A percentile compares a stretch with the other conserved stretches of the same genome.
These are phyloP conservation scores for Labyrinthula sp. DNA, from an alignment of 352 stramenopile genomes.

Conservation along the genomic window DNA sequence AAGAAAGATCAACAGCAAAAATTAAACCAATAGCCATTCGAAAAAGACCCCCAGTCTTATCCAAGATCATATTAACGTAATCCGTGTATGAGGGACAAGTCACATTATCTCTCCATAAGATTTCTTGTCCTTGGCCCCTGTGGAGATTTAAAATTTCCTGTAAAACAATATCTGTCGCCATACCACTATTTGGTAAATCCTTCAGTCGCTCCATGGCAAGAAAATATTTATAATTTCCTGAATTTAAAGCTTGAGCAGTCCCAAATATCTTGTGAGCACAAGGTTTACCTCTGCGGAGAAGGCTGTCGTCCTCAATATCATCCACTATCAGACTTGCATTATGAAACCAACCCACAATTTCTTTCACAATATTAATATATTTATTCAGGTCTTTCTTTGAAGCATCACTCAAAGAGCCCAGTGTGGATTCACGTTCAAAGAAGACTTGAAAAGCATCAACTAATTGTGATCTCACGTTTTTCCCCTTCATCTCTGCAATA, in stretches of 20 bases:
- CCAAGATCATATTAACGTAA: slow-evolving; percentile 76
- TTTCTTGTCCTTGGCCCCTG: slow-evolving; percentile 78
- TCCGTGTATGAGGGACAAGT: slow-evolving; percentile 65
- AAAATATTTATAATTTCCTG: slow-evolving; percentile 92
- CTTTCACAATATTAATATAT: slow-evolving; percentile 53
- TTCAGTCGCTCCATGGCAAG: slow-evolving; percentile 73
- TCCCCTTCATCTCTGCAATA: slow-evolving; percentile 54
- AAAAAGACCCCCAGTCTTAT: slow-evolving; percentile 91
- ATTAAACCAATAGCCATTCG: slow-evolving; percentile 79
- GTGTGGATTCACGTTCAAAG: slow-evolving; percentile 32
- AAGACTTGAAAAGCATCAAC: slow-evolving; percentile 64
- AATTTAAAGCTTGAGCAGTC: slow-evolving; percentile 83
- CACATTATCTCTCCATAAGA: slow-evolving; percentile 70
- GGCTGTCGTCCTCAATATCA: slow-evolving; percentile 92
- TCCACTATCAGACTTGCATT: slow-evolving; percentile 85
- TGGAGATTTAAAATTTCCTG: slow-evolving; percentile 79
- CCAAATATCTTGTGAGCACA: slow-evolving; percentile 87
- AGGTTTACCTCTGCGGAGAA: slow-evolving; percentile 65
- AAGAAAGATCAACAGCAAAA: no score
- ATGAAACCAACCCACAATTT: slow-evolving; percentile 80
- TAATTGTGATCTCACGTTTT: slow-evolving; percentile 59
- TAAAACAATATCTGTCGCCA: slow-evolving; percentile 68
- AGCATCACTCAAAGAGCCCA: no score
- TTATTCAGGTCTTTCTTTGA: slow-evolving; percentile 40
- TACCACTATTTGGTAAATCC: slow-evolving; percentile 50